phyloP scores from a whole-genome alignment of 352 stramenopile genomes.

The Globisporangium parvum region DNA sequence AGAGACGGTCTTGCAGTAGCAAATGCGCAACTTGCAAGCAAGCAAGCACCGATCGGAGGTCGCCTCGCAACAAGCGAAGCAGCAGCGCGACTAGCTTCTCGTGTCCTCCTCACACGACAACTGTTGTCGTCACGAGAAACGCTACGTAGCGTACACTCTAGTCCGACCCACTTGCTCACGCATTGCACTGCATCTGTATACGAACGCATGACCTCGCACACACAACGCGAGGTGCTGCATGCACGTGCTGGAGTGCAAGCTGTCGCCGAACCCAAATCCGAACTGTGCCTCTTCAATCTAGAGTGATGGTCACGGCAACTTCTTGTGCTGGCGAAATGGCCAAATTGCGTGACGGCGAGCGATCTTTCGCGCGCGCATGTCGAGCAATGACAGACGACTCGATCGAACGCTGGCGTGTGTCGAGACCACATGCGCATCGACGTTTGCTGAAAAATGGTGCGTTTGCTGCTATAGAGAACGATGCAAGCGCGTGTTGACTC shows the following conservation, averaged over 20 bases:
- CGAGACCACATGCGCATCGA: too few species aligned
- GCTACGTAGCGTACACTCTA: too few species aligned
- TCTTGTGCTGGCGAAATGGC: conserved; percentile 3
- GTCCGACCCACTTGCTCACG: neutral
- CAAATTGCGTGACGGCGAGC: neutral
- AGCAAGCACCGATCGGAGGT: neutral
- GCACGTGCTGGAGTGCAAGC: neutral
- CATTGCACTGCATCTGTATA: neutral
- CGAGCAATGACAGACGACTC: too few species aligned
- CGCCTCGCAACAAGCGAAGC: neutral
- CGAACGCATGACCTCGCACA: neutral
- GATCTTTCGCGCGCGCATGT: neutral
- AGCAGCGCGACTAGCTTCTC: neutral
- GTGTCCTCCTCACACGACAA: neutral
- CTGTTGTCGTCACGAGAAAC: neutral
- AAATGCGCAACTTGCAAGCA: neutral
- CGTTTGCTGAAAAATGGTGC: too few species aligned
- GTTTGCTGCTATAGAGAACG: too few species aligned
- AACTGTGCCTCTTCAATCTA: conserved; percentile 6
- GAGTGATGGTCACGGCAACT: conserved; percentile 8
- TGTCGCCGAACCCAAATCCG: neutral
- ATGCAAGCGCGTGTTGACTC: too few species aligned
- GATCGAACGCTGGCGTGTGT: too few species aligned
- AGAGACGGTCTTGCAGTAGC: neutral
- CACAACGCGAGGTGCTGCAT: neutral